phyloP scores from a whole-genome alignment of 768 basidiomycete genomes.

The Cystofilobasidium ferigula region DNA sequence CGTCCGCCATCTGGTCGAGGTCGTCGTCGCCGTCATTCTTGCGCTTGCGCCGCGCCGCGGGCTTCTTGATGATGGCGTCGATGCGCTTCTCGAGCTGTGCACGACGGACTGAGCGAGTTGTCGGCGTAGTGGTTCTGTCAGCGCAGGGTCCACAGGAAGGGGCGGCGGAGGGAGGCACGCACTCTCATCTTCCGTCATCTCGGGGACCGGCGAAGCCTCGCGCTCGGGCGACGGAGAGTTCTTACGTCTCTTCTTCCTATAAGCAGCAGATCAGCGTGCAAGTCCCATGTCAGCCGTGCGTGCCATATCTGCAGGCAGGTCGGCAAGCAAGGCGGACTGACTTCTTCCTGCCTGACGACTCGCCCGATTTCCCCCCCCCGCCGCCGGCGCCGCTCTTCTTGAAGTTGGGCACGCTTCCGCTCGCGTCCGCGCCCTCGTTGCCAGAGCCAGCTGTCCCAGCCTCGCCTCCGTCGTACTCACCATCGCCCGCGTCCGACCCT shows the following conservation, averaged over 20 bases:
- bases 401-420: conserved; percentile 34
- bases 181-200: conserved; percentile 70
- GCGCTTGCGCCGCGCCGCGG: conserved; percentile 53
- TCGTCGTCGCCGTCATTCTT: conserved; percentile 60
- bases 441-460: conserved; percentile 32
- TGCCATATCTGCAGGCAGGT: background rate
- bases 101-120: conserved; percentile 51
- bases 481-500: conserved; percentile 38
- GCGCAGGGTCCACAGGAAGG: background rate
- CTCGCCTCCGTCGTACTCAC: conserved; percentile 41
- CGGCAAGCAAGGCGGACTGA: background rate
- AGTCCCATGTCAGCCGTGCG: background rate
- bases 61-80: conserved; percentile 74
- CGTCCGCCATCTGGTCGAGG: conserved; percentile 76
- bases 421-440: conserved; percentile 48
- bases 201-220: conserved; percentile 46
- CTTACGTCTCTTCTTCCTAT: conserved; percentile 45
- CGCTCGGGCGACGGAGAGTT: conserved; percentile 45
- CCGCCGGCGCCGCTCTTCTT: conserved; percentile 36
- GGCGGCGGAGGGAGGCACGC: conserved; percentile 34
- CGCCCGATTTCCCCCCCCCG: conserved; percentile 36
- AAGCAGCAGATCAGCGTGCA: background rate
- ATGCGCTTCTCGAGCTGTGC: conserved; percentile 68
- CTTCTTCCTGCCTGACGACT: conserved; percentile 35
- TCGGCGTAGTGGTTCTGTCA: conserved; percentile 1